Evolutionary conservation across 805 yeast species (phyloP), one percentile per base, ranked within the genome.

Genomic region (Saturnispora hagleri): DNA sequence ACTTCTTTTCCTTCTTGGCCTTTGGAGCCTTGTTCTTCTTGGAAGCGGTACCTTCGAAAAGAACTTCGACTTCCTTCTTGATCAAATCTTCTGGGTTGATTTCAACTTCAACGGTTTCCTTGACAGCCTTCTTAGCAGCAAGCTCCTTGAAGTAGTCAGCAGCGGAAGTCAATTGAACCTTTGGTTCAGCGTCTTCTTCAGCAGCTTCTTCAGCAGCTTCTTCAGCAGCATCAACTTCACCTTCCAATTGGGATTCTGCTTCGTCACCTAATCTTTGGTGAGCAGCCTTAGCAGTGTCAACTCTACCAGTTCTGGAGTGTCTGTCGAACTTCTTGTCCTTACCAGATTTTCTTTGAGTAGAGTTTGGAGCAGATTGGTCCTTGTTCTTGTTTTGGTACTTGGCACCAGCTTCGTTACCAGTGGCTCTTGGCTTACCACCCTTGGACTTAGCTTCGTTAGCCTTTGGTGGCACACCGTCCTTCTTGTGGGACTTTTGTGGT

Each of bases 391-490:
- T 67, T 76, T 80, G 82, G 78, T 74, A 81, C 71, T 75, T 82
- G 70, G 82, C 73, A 57, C 95, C 96, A 62, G 89, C 95, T 66
- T 89, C 96, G 77, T 88, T 89, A 71, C 93, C 95, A 62, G 88
- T 73, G 44, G 81, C 89, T 62, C 86, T 71, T 53, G 84, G 74
- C 70, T 77, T 77, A 66, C 83, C 75, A 74, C 73, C 74, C 71
- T 84, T 81, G 60, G 95, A 89, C 71, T 75, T 83, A 62, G 87
- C 72, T 69, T 88, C 83, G 76, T 83, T 84, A 58, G 93, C 89
- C 59, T 84, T 77, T 60, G 90, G 79, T 55, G 93, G 81, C 56
- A 74, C 82, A 68, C 87, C 96, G 56, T 82, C 70, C 79, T 90
- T 90, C 81, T 86, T 89, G 66, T 93, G 83, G 57, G 95, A 82